Percentiles rank a stretch among this genome's conserved stretches.
These are phyloP conservation scores for Streptanthus diversifolius DNA, from an alignment of 345 rosid genomes.

Conservation along the genomic window DNA sequence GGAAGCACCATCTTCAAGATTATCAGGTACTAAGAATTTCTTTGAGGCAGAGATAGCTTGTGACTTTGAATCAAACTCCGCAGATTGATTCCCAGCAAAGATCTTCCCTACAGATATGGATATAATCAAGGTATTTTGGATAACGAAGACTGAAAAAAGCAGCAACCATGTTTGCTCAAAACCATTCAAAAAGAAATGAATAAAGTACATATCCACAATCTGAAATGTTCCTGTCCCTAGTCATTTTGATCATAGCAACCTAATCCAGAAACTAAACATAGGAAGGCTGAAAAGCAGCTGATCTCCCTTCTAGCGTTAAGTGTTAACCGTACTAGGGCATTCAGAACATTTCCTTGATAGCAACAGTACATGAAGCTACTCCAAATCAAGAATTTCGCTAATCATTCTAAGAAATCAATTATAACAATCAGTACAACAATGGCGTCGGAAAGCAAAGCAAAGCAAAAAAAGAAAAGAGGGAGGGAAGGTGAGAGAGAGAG, in stretches of 20 bases:
- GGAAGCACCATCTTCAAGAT: conserved; percentile 42
- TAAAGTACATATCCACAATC: neutral
- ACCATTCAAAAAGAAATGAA: neutral
- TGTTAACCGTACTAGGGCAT: neutral
- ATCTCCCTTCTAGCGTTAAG: neutral
- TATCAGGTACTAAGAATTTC: conserved; percentile 65
- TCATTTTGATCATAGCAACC: neutral
- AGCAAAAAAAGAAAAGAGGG: neutral
- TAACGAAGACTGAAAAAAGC: neutral
- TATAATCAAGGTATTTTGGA: conserved; percentile 20
- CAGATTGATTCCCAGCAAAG: conserved; percentile 56
- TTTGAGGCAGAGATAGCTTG: conserved; percentile 49
- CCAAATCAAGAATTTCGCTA: neutral
- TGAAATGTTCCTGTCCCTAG: neutral
- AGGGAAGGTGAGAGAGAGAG: too few relatives aligned
- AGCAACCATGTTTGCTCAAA: neutral
- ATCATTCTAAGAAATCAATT: neutral
- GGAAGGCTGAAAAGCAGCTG: neutral
- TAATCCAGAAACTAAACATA: neutral
- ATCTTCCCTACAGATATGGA: conserved; percentile 71
- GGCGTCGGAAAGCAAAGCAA: neutral
- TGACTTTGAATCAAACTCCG: conserved; percentile 47
- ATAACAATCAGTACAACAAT: conserved; percentile 2
- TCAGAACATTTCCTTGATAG: neutral
- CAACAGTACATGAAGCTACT: neutral